Conservation (phyloP, 1,284 basidiomycete genomes). For the Cryptococcus jaspeensis region DNA sequence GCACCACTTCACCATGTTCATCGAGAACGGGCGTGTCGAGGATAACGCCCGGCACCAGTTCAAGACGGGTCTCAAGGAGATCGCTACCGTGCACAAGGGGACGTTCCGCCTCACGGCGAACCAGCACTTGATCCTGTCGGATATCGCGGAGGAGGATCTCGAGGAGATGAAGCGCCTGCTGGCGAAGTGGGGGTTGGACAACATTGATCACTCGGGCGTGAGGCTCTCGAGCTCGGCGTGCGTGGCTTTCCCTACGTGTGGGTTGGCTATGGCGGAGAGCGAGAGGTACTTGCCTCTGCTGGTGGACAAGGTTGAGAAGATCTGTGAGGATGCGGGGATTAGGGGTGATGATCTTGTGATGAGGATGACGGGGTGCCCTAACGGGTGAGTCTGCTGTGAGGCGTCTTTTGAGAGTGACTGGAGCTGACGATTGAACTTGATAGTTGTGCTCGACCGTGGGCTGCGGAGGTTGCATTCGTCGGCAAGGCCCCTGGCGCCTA, state of each 20-base stretch:
- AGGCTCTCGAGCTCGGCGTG: constrained; percentile 87
- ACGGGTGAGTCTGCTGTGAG: constrained; percentile 54
- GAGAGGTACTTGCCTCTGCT: constrained; percentile 94
- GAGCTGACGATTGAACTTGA: background rate
- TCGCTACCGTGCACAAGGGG: constrained; percentile 92
- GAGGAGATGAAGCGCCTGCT: constrained; percentile 76
- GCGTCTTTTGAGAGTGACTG: no score
- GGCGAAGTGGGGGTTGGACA: constrained; percentile 86
- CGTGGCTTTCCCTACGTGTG: constrained; percentile 97
- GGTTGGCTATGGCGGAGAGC: constrained; percentile 92
- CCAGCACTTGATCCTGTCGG: constrained; percentile 89
- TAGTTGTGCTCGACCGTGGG: constrained; percentile 86
- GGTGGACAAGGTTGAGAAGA: constrained; percentile 91
- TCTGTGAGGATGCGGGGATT: constrained; percentile 89
- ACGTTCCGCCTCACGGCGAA: constrained; percentile 90
- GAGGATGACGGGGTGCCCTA: constrained; percentile 97
- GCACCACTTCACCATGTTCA: constrained; percentile 90
- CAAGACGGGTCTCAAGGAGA: constrained; percentile 89
- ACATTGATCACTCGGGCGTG: constrained; percentile 75
- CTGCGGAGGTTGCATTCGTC: constrained; percentile 94
- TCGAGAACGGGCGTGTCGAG: constrained; percentile 96
- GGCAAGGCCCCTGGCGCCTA: constrained; percentile 95
- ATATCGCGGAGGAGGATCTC: constrained; percentile 71
- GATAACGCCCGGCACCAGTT: constrained; percentile 87
- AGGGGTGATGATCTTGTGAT: constrained; percentile 93